Percentiles rank a stretch among this genome's conserved stretches.
phyloP scores from a whole-genome alignment of 1,284 basidiomycete genomes.

The Ganoderma lucidum region DNA sequence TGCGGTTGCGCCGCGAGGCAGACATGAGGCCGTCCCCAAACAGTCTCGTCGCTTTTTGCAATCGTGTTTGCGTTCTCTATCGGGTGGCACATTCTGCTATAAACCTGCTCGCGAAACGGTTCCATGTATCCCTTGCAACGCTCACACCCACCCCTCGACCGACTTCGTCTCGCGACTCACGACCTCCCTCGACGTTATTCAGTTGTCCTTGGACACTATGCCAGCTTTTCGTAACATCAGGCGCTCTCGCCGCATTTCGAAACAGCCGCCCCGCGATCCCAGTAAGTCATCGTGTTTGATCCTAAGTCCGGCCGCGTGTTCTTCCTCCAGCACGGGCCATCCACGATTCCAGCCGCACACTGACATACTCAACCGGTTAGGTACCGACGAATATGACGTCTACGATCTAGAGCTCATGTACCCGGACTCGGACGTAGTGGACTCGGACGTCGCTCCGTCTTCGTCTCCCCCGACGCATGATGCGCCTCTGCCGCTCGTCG shows the following conservation, averaged over 20 bases:
- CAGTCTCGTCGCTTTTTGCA: slow-evolving; percentile 13
- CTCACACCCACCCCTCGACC: slow-evolving; percentile 23
- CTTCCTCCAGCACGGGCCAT: neutral
- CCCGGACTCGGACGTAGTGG: slow-evolving; percentile 12
- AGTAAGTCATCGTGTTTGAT: slow-evolving; percentile 26
- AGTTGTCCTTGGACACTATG: slow-evolving; percentile 36
- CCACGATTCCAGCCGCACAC: slow-evolving; percentile 12
- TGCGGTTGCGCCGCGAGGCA: slow-evolving; percentile 29
- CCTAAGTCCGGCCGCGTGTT: neutral
- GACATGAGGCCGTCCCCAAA: slow-evolving; percentile 27
- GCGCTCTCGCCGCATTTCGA: slow-evolving; percentile 49
- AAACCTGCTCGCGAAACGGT: slow-evolving; percentile 20
- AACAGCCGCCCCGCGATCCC: slow-evolving; percentile 42
- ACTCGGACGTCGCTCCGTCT: slow-evolving; percentile 11
- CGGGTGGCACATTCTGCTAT: slow-evolving; percentile 29
- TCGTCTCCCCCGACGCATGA: slow-evolving; percentile 9
- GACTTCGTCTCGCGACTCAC: slow-evolving; percentile 13
- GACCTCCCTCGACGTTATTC: slow-evolving; percentile 8
- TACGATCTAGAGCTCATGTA: slow-evolving; percentile 30
- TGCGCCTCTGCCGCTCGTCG: slow-evolving; percentile 12
- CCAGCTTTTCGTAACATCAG: slow-evolving; percentile 45
- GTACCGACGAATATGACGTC: slow-evolving; percentile 27
- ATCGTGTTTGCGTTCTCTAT: slow-evolving; percentile 24
- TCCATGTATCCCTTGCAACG: slow-evolving; percentile 27
- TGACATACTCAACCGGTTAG: slow-evolving; percentile 24